Evolutionary conservation across 305 asterid species (phyloP), one percentile per base, ranked within the genome.

Genomic region (Vinca major): DNA sequence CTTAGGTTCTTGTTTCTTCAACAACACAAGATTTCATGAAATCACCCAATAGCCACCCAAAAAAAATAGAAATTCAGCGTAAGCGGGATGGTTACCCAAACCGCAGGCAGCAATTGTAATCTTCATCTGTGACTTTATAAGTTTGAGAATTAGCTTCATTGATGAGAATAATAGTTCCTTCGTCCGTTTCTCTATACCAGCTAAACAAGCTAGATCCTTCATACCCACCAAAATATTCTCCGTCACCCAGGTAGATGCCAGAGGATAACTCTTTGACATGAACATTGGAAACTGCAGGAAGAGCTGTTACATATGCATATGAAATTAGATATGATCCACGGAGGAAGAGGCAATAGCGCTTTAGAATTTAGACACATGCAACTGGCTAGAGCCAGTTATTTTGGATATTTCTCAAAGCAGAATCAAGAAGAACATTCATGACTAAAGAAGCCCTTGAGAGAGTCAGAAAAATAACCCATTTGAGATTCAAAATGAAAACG

Each of bases 171-270:
- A 60, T 76, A 13, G 80, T 75, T 76, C 92, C 96, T 43, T 86
- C 95, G 52, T 80, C 87, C 52, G 85, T 85, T 85, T 84, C 82
- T 81, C 96, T 86, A 68, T 88, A 86, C 99, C 99, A 94, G 86
- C 96, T 88, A 80, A 82, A 88, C 74, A 86, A 80, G 88, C 98
- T 89, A 49, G 80, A 82, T 83, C 98, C 99, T 86, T 91, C 96
- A 48, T 85, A 72, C 63, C 99, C 98, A 71, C 99, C 99, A 77
- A 85, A 91, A 79, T 94, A 94, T 65, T 84, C 86, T 71, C 97
- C 99, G 77, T 85, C 97, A 58, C 98, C 99, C 71, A 74, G 54
- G 73, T 85, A 91, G 63, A 85, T 81, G 79, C 83, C 83, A 62
- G 84, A 74, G 60, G 99, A 86, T 76, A 86, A 54, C 80, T 82